Conservation (phyloP, 2,329 filamentous ascomycete species). For the Cryphonectria radicalis region DNA sequence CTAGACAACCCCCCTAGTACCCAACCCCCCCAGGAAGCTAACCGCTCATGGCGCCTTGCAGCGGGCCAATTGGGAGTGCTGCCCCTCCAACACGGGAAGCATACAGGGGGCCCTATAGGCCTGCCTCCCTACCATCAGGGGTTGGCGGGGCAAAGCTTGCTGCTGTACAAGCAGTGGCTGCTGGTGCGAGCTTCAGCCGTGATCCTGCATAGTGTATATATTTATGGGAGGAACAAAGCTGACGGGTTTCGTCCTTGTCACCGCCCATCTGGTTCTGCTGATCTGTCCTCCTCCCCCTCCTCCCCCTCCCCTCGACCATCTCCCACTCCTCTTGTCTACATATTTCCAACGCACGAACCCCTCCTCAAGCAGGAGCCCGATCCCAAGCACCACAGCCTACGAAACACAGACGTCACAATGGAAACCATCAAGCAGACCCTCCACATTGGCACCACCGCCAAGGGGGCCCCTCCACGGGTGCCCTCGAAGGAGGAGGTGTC, state of each 20-base stretch:
- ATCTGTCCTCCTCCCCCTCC: constrained; percentile 10
- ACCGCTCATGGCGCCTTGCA: neutral
- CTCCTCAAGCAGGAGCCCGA: neutral
- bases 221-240: constrained; percentile 24
- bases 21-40: neutral
- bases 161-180: neutral
- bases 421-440: constrained; percentile 50
- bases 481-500: constrained; percentile 70
- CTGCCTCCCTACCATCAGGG: constrained; percentile 3
- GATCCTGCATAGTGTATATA: constrained; percentile 18
- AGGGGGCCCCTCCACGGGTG: constrained; percentile 45
- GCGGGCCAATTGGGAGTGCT: constrained; percentile 15
- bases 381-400: neutral
- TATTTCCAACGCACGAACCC: neutral
- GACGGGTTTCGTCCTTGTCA: constrained; percentile 19
- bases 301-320: neutral
- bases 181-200: constrained; percentile 23
- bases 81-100: constrained; percentile 15
- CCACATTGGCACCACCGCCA: constrained; percentile 41
- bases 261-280: constrained; percentile 10
- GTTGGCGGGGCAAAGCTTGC: constrained; percentile 17
- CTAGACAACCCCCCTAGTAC: neutral
- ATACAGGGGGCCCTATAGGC: constrained; percentile 19
- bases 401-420: constrained; percentile 40
- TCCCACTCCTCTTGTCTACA: neutral